phyloP scores from a whole-genome alignment of 352 stramenopile species.

The Pythium sp. region DNA sequence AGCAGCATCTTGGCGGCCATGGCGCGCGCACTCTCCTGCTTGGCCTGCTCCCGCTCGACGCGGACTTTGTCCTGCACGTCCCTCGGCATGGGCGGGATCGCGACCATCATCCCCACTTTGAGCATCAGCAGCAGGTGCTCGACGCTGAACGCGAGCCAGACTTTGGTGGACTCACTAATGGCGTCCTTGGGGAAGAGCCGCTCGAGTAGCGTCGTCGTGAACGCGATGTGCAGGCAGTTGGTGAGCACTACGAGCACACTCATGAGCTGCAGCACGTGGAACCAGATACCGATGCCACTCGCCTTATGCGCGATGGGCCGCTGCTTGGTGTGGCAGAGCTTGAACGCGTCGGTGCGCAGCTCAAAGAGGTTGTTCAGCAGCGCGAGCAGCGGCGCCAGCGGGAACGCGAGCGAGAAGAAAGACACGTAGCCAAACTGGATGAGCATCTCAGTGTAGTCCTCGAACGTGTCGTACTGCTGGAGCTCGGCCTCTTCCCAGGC shows the following conservation, averaged over 20 bases:
- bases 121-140: slow-evolving; percentile 66
- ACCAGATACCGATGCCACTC: slow-evolving; percentile 88
- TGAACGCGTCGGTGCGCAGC: slow-evolving; percentile 94
- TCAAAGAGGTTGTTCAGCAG: slow-evolving; percentile 93
- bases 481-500: slow-evolving; percentile 91
- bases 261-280: slow-evolving; percentile 93
- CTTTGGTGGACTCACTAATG: slow-evolving; percentile 42
- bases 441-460: slow-evolving; percentile 93
- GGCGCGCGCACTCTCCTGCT: slow-evolving; percentile 64
- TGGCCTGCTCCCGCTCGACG: slow-evolving; percentile 57
- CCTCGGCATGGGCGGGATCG: slow-evolving; percentile 52
- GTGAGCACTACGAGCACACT: slow-evolving; percentile 94
- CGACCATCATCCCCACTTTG: slow-evolving; percentile 62
- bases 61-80: slow-evolving; percentile 50
- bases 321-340: slow-evolving; percentile 91
- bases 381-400: slow-evolving; percentile 92
- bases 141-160: slow-evolving; percentile 79
- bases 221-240: slow-evolving; percentile 93
- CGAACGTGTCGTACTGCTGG: slow-evolving; percentile 92
- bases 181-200: slow-evolving; percentile 23
- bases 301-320: slow-evolving; percentile 91
- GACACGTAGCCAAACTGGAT: slow-evolving; percentile 96
- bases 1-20: slow-evolving; percentile 42
- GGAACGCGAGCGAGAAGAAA: slow-evolving; percentile 94
- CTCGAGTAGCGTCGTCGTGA: slow-evolving; percentile 74